Evolutionary conservation across 306 rosid species (phyloP).

Genomic region (Cicer yamashitae): DNA sequence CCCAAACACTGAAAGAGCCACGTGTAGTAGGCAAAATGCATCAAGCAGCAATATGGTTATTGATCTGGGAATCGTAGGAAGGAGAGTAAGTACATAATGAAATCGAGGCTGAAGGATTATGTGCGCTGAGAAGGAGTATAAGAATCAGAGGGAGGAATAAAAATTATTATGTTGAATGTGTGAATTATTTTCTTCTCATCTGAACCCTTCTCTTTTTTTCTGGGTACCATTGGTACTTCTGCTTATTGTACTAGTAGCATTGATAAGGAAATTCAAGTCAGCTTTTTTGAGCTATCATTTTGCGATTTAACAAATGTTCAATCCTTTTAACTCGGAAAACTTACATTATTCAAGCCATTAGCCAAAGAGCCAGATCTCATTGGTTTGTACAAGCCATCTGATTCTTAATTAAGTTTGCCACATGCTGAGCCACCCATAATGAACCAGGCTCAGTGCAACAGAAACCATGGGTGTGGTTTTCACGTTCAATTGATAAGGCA

Average conservation of each 20-base stretch:
- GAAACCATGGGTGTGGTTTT: slow-evolving; percentile 78
- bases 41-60: too few species aligned
- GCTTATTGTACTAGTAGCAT: background rate
- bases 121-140: too few species aligned
- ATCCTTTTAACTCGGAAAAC: slow-evolving; percentile 35
- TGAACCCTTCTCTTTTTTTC: too few species aligned
- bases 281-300: background rate
- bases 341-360: slow-evolving; percentile 33
- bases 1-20: too few species aligned
- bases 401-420: slow-evolving; percentile 70
- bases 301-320: slow-evolving; percentile 17
- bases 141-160: too few species aligned
- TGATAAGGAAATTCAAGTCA: slow-evolving; percentile 2
- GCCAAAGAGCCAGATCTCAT: slow-evolving; percentile 46
- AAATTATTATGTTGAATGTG: too few species aligned
- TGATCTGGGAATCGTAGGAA: too few species aligned
- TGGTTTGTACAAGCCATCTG: slow-evolving; percentile 44
- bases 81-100: too few species aligned
- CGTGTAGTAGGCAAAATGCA: too few species aligned
- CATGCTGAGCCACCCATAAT: slow-evolving; percentile 80
- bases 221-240: too few species aligned
- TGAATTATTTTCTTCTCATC: too few species aligned
- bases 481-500: slow-evolving; percentile 62
- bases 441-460: slow-evolving; percentile 85
- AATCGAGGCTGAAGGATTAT: too few species aligned